Evolutionary conservation across 2,329 filamentous ascomycete species (phyloP).

Genomic region (Aspergillus brunneoviolaceus): DNA sequence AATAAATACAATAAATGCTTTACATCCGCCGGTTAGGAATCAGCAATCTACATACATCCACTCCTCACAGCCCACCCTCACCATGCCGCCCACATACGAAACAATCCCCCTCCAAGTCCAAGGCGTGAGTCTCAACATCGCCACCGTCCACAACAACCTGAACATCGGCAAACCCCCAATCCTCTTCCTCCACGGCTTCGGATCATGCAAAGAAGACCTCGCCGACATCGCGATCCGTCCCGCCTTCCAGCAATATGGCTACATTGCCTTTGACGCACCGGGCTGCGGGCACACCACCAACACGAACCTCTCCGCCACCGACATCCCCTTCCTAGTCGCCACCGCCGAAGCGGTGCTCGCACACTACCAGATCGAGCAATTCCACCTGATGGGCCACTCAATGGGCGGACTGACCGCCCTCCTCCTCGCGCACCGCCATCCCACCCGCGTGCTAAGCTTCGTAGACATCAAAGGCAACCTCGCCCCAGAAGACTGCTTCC

Average conservation of each 20-base stretch:
- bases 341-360: neutral
- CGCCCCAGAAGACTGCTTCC: neutral
- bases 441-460: neutral
- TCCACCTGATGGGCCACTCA: constrained; percentile 5
- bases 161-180: constrained; percentile 18
- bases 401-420: neutral
- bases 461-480: constrained; percentile 5
- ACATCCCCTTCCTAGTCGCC: constrained; percentile 7
- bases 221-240: constrained; percentile 20
- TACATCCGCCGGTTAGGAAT: too few species aligned
- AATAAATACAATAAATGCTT: too few species aligned
- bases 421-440: neutral
- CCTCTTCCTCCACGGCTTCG: constrained; percentile 28
- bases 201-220: constrained; percentile 28
- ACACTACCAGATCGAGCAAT: neutral
- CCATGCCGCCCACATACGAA: neutral
- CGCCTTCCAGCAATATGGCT: constrained; percentile 16
- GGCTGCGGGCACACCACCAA: constrained; percentile 24
- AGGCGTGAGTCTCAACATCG: constrained; percentile 20
- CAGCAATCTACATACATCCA: neutral
- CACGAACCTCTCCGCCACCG: constrained; percentile 18
- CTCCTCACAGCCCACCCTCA: neutral
- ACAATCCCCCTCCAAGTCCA: constrained; percentile 18
- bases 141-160: constrained; percentile 19
- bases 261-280: constrained; percentile 25